A percentile compares a stretch with the other conserved stretches of the same genome.
Conservation (phyloP, 129 eudicot genomes). For the Artemisia argyi region DNA sequence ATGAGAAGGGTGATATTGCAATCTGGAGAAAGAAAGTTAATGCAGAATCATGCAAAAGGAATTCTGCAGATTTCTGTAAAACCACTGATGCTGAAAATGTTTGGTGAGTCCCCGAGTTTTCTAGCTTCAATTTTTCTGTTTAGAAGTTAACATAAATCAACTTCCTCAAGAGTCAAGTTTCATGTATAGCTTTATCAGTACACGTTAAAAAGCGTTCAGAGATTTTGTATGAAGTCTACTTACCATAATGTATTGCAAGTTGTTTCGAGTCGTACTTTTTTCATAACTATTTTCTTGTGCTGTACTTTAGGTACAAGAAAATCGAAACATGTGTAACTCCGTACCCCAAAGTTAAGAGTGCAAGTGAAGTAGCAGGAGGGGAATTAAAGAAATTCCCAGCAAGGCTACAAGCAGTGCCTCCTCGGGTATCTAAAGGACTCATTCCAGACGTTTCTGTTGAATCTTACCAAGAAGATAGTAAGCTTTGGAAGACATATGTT, state of each 20-base stretch:
- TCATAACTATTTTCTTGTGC: neutral
- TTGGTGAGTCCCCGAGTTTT: constrained; percentile 54
- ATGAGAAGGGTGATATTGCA: constrained; percentile 92
- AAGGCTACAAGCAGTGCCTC: constrained; percentile 79
- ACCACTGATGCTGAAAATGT: constrained; percentile 71
- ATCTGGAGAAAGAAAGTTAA: constrained; percentile 73
- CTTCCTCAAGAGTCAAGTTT: neutral
- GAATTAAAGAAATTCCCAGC: constrained; percentile 75
- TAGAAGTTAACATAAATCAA: neutral
- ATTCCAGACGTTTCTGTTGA: constrained; percentile 67
- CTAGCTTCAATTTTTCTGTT: neutral
- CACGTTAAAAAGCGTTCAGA: too few relatives aligned
- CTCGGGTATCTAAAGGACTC: constrained; percentile 61
- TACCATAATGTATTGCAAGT: neutral
- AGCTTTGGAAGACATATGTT: constrained; percentile 74
- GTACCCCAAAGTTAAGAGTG: constrained; percentile 56
- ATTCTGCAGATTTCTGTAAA: constrained; percentile 52
- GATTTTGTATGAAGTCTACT: too few relatives aligned
- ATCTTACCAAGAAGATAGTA: constrained; percentile 68
- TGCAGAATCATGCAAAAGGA: constrained; percentile 59
- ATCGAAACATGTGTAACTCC: constrained; percentile 84
- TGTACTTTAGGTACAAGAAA: constrained; percentile 72
- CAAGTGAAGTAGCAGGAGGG: constrained; percentile 77
- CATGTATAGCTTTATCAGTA: neutral
- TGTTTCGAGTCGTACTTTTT: neutral